These are phyloP conservation scores for Phycomyces blakesleeanus DNA, from an alignment of 192 early-diverging fungal species.

Conservation along the genomic window DNA sequence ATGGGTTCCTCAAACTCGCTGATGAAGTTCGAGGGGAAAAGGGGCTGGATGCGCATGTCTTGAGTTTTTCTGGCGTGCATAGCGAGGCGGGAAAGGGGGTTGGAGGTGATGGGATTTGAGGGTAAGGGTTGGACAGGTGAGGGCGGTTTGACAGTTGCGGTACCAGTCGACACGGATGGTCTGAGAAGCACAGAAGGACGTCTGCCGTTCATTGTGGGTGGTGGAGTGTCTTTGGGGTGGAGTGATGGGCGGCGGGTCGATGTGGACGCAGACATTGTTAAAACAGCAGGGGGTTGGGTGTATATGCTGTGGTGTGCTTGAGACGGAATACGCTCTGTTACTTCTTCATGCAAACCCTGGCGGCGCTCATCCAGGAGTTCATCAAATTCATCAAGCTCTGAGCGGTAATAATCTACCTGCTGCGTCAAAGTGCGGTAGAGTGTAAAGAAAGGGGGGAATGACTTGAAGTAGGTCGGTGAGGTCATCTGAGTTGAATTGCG, in stretches of 20 bases:
- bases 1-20: conserved; percentile 37
- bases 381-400: conserved; percentile 58
- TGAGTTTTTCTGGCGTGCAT: conserved; percentile 39
- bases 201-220: too few relatives aligned
- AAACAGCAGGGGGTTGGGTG: too few relatives aligned
- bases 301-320: too few relatives aligned
- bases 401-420: conserved; percentile 65
- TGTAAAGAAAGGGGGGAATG: conserved; percentile 62
- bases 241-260: too few relatives aligned
- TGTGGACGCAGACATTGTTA: too few relatives aligned
- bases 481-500: conserved; percentile 6
- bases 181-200: too few relatives aligned
- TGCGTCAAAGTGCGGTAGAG: conserved; percentile 57
- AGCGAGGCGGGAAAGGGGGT: conserved; percentile 20
- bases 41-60: conserved; percentile 46
- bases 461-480: conserved; percentile 39
- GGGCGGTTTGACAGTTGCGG: too few relatives aligned
- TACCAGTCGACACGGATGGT: too few relatives aligned
- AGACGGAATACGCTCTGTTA: background rate
- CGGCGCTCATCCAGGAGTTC: conserved; percentile 49
- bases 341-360: conserved; percentile 20
- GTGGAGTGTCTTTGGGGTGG: too few relatives aligned
- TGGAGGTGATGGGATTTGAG: background rate
- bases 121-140: too few relatives aligned
- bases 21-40: conserved; percentile 53